A percentile compares a stretch with the other conserved stretches of the same genome.
These are phyloP conservation scores for Talaromyces islandicus DNA, from an alignment of 2,329 filamentous ascomycete genomes.

Conservation along the genomic window DNA sequence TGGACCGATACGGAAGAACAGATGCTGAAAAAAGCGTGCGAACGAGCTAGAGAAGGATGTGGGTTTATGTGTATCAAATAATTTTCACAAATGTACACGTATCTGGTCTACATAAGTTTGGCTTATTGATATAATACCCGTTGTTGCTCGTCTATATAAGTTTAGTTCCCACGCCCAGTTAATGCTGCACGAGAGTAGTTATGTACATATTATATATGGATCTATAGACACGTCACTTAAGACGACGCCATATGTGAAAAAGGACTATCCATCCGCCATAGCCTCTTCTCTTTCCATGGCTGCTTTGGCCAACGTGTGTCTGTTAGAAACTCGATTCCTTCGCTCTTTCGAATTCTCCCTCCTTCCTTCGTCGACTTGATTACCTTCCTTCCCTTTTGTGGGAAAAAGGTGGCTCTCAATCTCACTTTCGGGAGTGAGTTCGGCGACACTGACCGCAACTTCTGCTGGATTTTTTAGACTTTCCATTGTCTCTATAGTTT, in stretches of 20 bases:
- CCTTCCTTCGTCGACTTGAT: background rate
- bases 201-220: background rate
- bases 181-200: background rate
- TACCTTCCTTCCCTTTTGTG: background rate
- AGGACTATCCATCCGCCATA: slow-evolving; percentile 24
- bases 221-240: background rate
- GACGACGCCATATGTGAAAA: slow-evolving; percentile 7
- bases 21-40: slow-evolving; percentile 50
- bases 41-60: slow-evolving; percentile 52
- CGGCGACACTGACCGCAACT: slow-evolving; percentile 6
- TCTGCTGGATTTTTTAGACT: background rate
- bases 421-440: slow-evolving; percentile 9
- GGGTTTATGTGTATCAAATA: slow-evolving; percentile 56
- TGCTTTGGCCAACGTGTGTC: slow-evolving; percentile 28
- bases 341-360: slow-evolving; percentile 15
- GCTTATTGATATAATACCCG: background rate
- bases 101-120: background rate
- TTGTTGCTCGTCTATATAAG: background rate
- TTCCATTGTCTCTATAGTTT: background rate
- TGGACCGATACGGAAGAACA: slow-evolving; percentile 62
- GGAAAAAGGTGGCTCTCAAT: background rate
- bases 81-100: slow-evolving; percentile 9
- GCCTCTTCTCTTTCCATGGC: slow-evolving; percentile 36
- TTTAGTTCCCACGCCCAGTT: background rate
- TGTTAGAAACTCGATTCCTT: slow-evolving; percentile 28